Conservation (phyloP, 2,329 filamentous ascomycete species). For the Fonsecaea monophora region DNA sequence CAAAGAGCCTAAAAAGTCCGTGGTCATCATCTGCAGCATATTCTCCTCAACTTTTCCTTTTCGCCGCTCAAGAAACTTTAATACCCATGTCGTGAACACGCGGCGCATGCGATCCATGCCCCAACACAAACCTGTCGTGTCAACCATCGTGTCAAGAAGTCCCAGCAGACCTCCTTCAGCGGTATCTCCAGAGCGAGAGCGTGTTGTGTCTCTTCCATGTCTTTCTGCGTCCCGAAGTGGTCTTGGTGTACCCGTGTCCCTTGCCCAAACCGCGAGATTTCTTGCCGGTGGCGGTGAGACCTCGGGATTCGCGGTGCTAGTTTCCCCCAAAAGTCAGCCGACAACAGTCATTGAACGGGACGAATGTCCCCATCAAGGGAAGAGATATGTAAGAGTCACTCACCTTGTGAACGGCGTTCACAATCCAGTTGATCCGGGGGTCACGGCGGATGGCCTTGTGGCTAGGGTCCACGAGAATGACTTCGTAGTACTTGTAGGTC, state of each 20-base stretch:
- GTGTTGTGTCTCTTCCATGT: slow-evolving; percentile 99
- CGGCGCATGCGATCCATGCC: no score
- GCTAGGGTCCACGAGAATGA: slow-evolving; percentile 99
- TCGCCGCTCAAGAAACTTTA: no score
- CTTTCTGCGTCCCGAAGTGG: slow-evolving; percentile 94
- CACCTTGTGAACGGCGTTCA: slow-evolving; percentile 96
- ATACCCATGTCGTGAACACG: neutral
- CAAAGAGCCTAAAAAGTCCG: neutral
- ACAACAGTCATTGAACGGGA: neutral
- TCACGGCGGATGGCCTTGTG: slow-evolving; percentile 99
- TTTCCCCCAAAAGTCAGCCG: slow-evolving; percentile 12
- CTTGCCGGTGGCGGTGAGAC: slow-evolving; percentile 98
- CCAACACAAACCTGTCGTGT: no score
- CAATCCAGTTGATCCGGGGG: slow-evolving; percentile 99
- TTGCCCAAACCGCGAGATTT: slow-evolving; percentile 99
- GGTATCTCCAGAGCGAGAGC: slow-evolving; percentile 97
- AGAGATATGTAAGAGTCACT: slow-evolving; percentile 25
- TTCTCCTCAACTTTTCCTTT: neutral
- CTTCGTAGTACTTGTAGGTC: slow-evolving; percentile 99
- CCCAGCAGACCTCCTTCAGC: slow-evolving; percentile 45
- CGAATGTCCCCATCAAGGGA: neutral
- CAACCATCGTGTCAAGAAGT: neutral
- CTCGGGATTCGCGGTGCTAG: slow-evolving; percentile 93
- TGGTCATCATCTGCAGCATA: neutral
- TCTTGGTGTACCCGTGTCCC: slow-evolving; percentile 99